phyloP scores from a whole-genome alignment of 2,329 filamentous ascomycete genomes.

The Chaetomiaceae sp. region DNA sequence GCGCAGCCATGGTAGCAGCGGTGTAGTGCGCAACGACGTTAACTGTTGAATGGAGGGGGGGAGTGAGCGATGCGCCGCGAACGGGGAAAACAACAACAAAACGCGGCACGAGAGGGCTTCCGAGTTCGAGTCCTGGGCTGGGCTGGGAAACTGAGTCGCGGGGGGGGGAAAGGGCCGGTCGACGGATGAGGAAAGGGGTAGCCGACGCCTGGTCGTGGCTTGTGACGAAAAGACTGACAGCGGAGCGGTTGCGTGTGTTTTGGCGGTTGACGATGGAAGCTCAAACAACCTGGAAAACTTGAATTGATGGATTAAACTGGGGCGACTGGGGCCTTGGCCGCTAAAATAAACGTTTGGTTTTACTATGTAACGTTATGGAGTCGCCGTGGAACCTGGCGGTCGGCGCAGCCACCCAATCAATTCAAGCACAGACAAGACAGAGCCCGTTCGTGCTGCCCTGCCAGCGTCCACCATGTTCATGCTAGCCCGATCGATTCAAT shows the following conservation, averaged over 20 bases:
- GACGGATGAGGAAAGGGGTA: slow-evolving; percentile 1
- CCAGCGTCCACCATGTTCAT: too few species aligned
- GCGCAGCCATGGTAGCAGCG: slow-evolving; percentile 67
- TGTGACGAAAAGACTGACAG: slow-evolving; percentile 4
- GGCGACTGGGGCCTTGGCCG: slow-evolving; percentile 20
- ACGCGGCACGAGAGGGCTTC: background rate
- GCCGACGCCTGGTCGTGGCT: slow-evolving; percentile 16
- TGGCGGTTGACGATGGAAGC: slow-evolving; percentile 17
- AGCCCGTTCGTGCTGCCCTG: background rate
- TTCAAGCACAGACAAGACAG: background rate
- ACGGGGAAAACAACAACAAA: background rate
- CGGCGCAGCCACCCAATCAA: background rate
- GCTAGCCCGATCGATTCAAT: slow-evolving; percentile 25
- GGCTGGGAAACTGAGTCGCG: background rate
- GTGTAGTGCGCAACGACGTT: background rate
- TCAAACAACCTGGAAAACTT: slow-evolving; percentile 19
- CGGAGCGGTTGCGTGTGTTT: slow-evolving; percentile 2
- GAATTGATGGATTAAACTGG: slow-evolving; percentile 21
- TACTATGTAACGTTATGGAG: too few species aligned
- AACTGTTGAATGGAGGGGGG: background rate
- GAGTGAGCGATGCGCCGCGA: slow-evolving; percentile 1
- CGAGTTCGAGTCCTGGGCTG: background rate
- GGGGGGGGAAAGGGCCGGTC: slow-evolving; percentile 5
- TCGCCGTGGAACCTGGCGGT: slow-evolving; percentile 14
- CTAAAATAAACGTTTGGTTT: too few species aligned